These are phyloP conservation scores for Fusarium armeniacum DNA, from an alignment of 2,329 filamentous ascomycete genomes.

Conservation along the genomic window DNA sequence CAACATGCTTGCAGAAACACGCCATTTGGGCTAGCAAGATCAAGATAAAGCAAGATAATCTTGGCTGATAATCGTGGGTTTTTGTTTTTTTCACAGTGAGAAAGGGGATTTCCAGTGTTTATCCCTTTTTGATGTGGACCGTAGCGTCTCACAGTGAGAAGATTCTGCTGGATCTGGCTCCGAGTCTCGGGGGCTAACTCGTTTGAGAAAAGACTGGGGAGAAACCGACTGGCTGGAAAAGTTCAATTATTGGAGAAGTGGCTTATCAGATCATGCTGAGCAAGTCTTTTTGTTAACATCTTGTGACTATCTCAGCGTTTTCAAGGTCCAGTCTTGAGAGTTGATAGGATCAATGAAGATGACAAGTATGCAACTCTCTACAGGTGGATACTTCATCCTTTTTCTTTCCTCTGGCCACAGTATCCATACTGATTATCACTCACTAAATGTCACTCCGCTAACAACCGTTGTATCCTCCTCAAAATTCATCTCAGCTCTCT, in stretches of 20 bases:
- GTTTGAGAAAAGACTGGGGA: background rate
- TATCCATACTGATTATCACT: accelerated
- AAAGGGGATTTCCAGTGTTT: constrained; percentile 5
- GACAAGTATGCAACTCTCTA: no score
- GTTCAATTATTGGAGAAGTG: background rate
- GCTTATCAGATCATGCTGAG: background rate
- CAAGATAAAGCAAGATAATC: constrained; percentile 33
- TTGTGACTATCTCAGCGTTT: accelerated
- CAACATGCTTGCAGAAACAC: constrained; percentile 48
- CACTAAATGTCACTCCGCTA: accelerated
- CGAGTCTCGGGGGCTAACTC: background rate
- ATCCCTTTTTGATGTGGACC: constrained; percentile 1
- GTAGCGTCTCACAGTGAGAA: constrained; percentile 6
- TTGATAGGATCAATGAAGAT: no score
- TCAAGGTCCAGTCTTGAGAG: no score
- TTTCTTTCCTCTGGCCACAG: accelerated
- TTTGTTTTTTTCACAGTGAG: constrained; percentile 40
- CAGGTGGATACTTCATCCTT: no score
- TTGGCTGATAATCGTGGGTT: background rate
- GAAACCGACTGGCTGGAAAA: background rate
- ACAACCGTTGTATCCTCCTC: background rate
- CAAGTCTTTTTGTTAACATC: background rate
- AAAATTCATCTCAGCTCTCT: constrained; percentile 1
- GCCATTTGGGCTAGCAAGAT: constrained; percentile 13
- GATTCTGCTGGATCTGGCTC: background rate